A percentile compares a stretch with the other conserved stretches of the same genome.
Conservation (phyloP, 169 alveolate species). For the Plasmodium chabaudi region DNA sequence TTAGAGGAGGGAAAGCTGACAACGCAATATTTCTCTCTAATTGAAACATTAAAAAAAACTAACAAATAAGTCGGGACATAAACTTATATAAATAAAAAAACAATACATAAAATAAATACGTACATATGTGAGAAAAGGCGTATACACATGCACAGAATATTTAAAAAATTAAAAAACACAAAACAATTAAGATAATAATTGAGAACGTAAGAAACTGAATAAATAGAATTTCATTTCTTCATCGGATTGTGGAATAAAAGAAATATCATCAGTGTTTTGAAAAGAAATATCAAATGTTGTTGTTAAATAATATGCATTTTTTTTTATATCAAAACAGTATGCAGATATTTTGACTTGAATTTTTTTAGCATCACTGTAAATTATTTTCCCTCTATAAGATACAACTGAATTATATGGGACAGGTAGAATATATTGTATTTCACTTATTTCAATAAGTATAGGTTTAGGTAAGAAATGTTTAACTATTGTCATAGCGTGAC, state of each 20-base stretch:
- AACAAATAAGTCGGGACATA: too few relatives aligned
- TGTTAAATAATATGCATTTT: constrained; percentile 35
- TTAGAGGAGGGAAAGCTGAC: too few relatives aligned
- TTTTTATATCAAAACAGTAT: constrained; percentile 57
- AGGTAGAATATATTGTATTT: constrained; percentile 56
- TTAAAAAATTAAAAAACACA: neutral
- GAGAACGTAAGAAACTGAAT: constrained; percentile 45
- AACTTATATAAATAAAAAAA: neutral
- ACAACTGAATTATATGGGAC: constrained; percentile 53
- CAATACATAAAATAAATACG: neutral
- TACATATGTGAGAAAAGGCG: neutral
- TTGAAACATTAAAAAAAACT: too few relatives aligned
- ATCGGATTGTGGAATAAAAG: constrained; percentile 48
- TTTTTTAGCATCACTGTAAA: constrained; percentile 36
- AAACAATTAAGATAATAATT: constrained; percentile 9
- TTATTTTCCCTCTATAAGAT: constrained; percentile 56
- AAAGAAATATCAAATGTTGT: constrained; percentile 61
- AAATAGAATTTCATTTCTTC: constrained; percentile 48
- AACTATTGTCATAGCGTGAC: constrained; percentile 63
- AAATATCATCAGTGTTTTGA: constrained; percentile 44
- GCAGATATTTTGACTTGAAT: constrained; percentile 45
- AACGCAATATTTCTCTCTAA: too few relatives aligned
- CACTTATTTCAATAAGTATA: constrained; percentile 38
- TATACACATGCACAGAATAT: neutral
- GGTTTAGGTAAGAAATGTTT: constrained; percentile 28